Conservation (phyloP, 768 basidiomycete genomes). For the Neoboletus magnificus region DNA sequence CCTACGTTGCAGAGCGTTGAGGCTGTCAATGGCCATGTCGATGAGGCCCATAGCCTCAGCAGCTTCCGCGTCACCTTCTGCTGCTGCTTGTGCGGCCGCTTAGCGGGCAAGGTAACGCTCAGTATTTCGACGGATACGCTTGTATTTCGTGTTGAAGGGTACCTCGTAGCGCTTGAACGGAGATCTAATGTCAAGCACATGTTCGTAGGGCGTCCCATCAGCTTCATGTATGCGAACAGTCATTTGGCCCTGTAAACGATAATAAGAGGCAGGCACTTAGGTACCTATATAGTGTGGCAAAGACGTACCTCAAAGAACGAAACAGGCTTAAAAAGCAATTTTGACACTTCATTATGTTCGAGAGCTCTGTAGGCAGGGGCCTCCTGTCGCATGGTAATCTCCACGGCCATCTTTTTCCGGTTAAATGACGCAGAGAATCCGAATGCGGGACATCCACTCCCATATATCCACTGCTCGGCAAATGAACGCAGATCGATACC, state of each 20-base stretch:
- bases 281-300: background rate
- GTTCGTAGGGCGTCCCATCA: constrained; percentile 98
- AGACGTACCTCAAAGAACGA: constrained; percentile 77
- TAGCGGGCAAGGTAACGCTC: constrained; percentile 94
- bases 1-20: constrained; percentile 96
- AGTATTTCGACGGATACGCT: constrained; percentile 91
- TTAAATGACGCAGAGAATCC: constrained; percentile 90
- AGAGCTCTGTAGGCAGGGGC: constrained; percentile 69
- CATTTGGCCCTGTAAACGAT: constrained; percentile 75
- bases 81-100: constrained; percentile 89
- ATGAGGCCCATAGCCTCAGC: constrained; percentile 92
- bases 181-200: constrained; percentile 87
- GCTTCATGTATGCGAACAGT: constrained; percentile 99
- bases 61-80: constrained; percentile 88
- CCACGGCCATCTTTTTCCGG: constrained; percentile 97
- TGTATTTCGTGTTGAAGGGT: constrained; percentile 98
- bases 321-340: constrained; percentile 75
- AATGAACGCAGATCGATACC: constrained; percentile 88
- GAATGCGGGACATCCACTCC: constrained; percentile 92
- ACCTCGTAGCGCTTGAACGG: constrained; percentile 94
- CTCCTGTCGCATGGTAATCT: constrained; percentile 90
- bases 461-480: constrained; percentile 99
- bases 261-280: constrained; percentile 1
- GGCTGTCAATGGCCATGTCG: constrained; percentile 90
- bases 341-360: constrained; percentile 65